phyloP scores from a whole-genome alignment of 2,329 filamentous ascomycete species.

The Ascochyta lentis region DNA sequence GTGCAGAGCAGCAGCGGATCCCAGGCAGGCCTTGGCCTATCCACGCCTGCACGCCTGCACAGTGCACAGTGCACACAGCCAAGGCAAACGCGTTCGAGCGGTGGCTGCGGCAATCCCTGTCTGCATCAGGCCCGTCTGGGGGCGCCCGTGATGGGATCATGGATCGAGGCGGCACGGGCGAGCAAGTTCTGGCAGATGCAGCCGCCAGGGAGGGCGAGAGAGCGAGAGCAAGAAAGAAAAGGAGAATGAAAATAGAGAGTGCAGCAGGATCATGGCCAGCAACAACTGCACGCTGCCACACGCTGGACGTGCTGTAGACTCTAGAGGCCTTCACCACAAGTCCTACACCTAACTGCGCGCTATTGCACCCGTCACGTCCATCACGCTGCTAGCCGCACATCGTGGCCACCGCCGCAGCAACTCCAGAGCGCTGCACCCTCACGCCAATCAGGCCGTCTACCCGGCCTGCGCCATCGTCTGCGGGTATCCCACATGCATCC shows the following conservation, averaged over 20 bases:
- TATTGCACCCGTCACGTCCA: background rate
- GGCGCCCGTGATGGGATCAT: slow-evolving; percentile 12
- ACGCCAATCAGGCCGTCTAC: slow-evolving; percentile 26
- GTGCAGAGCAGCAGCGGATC: slow-evolving; percentile 26
- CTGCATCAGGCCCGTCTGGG: slow-evolving; percentile 21
- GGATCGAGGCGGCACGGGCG: slow-evolving; percentile 17
- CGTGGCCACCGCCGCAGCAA: slow-evolving; percentile 13
- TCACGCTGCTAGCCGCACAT: background rate
- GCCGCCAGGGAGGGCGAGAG: background rate
- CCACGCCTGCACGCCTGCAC: slow-evolving; percentile 19
- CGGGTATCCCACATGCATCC: slow-evolving; percentile 22
- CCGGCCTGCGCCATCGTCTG: slow-evolving; percentile 22
- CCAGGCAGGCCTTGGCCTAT: slow-evolving; percentile 27
- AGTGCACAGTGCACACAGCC: too few relatives aligned
- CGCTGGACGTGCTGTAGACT: too few relatives aligned
- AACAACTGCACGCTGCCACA: background rate
- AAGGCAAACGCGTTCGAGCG: slow-evolving; percentile 23
- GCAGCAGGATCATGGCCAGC: background rate
- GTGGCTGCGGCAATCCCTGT: slow-evolving; percentile 39
- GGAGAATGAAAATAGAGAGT: background rate
- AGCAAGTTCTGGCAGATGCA: slow-evolving; percentile 7
- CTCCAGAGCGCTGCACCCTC: slow-evolving; percentile 1
- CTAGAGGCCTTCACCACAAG: background rate
- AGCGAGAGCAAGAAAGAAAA: too few relatives aligned
- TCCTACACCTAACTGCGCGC: background rate